Evolutionary conservation across 2,329 filamentous ascomycete genomes (phyloP).

Genomic region (Colletotrichum spinosum): DNA sequence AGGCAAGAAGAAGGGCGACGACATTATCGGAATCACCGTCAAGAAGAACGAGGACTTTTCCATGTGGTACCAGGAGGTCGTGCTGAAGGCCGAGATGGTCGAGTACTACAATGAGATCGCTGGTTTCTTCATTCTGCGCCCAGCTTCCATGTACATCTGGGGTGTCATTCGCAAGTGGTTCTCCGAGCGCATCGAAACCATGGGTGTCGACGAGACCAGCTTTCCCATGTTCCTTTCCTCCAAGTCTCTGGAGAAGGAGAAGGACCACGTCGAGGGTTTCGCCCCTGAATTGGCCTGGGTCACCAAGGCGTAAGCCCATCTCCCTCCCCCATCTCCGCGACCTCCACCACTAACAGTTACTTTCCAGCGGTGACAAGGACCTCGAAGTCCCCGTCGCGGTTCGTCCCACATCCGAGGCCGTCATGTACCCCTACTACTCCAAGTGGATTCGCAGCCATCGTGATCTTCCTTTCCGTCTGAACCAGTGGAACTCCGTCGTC

Average conservation of each 20-base stretch:
- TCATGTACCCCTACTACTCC: slow-evolving; percentile 96
- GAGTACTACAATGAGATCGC: slow-evolving; percentile 96
- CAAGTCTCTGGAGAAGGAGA: slow-evolving; percentile 88
- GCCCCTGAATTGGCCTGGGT: slow-evolving; percentile 93
- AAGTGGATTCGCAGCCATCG: slow-evolving; percentile 98
- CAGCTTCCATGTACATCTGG: slow-evolving; percentile 75
- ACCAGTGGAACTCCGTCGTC: slow-evolving; percentile 96
- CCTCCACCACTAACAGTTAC: slow-evolving; percentile 10
- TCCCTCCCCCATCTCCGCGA: background rate
- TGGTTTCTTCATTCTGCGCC: slow-evolving; percentile 95
- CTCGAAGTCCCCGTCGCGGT: slow-evolving; percentile 83
- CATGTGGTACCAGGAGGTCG: slow-evolving; percentile 97
- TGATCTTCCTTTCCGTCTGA: slow-evolving; percentile 91
- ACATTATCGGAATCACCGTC: slow-evolving; percentile 89
- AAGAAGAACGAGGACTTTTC: slow-evolving; percentile 89
- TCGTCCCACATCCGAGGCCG: slow-evolving; percentile 77
- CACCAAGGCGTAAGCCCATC: slow-evolving; percentile 75
- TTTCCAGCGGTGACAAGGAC: slow-evolving; percentile 84
- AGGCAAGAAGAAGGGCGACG: slow-evolving; percentile 70
- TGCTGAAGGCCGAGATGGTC: slow-evolving; percentile 96
- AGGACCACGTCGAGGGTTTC: slow-evolving; percentile 98
- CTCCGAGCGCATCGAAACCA: slow-evolving; percentile 81
- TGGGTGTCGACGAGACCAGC: slow-evolving; percentile 95
- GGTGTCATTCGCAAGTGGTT: slow-evolving; percentile 75
- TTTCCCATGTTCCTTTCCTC: slow-evolving; percentile 96